Conservation (phyloP, 371 early-diverging fungal species). For the Mortierella polycephala region DNA sequence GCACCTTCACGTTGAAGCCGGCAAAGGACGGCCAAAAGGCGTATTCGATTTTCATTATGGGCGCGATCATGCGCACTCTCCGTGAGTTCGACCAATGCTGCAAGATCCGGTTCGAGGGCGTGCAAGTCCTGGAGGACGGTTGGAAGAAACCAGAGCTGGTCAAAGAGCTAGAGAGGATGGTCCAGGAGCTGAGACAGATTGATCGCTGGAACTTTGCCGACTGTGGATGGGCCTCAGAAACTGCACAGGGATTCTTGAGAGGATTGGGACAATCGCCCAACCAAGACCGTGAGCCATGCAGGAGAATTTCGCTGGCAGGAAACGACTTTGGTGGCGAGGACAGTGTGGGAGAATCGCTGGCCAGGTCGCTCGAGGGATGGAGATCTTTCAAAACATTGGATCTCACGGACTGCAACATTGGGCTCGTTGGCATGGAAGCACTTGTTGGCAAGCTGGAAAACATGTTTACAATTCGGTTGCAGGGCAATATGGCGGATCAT, state of each 20-base stretch:
- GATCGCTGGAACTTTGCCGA: slow-evolving; percentile 41
- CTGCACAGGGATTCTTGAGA: slow-evolving; percentile 28
- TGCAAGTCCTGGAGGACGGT: slow-evolving; percentile 24
- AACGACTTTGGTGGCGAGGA: slow-evolving; percentile 41
- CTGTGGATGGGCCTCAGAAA: slow-evolving; percentile 38
- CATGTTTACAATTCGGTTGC: slow-evolving; percentile 28
- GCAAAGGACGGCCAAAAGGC: slow-evolving; percentile 7
- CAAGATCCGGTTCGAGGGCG: slow-evolving; percentile 30
- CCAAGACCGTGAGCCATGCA: slow-evolving; percentile 24
- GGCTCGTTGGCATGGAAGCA: slow-evolving; percentile 26
- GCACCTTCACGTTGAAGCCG: slow-evolving; percentile 25
- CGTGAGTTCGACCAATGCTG: slow-evolving; percentile 35
- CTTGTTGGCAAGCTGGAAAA: slow-evolving; percentile 19
- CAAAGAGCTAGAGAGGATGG: slow-evolving; percentile 35
- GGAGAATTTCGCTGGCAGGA: slow-evolving; percentile 31
- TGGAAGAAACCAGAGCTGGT: slow-evolving; percentile 40
- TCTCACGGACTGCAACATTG: slow-evolving; percentile 40
- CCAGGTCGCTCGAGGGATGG: slow-evolving; percentile 19
- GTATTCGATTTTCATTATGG: slow-evolving; percentile 14
- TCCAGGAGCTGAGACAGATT: slow-evolving; percentile 27
- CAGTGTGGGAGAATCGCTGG: slow-evolving; percentile 17
- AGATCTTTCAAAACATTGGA: slow-evolving; percentile 31
- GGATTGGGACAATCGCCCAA: slow-evolving; percentile 12
- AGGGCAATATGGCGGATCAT: slow-evolving; percentile 28
- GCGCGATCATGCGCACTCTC: slow-evolving; percentile 35